Percentiles rank a stretch among this genome's conserved stretches.
Conservation (phyloP, 257 asterid genomes). For the Solanum appendiculatum region DNA sequence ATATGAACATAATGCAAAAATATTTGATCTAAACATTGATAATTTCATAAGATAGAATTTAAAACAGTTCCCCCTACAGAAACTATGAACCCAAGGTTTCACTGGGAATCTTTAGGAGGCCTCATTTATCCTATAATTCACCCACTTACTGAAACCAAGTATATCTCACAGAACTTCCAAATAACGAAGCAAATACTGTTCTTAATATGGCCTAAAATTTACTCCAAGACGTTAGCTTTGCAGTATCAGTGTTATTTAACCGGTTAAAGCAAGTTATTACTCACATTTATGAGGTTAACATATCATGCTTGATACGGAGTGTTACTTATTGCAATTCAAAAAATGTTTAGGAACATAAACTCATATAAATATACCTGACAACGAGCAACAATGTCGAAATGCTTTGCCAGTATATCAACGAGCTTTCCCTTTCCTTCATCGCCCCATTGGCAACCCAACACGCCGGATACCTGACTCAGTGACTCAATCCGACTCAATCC, state of each 20-base stretch:
- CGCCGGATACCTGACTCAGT: slow-evolving; percentile 86
- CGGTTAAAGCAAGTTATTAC: background rate
- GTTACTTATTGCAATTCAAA: background rate
- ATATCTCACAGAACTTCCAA: background rate
- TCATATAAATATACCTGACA: slow-evolving; percentile 55
- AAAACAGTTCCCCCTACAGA: background rate
- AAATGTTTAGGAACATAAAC: background rate
- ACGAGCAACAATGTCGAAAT: slow-evolving; percentile 85
- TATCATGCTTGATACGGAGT: background rate
- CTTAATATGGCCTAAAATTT: background rate
- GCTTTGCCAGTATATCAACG: slow-evolving; percentile 74
- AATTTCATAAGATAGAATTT: background rate
- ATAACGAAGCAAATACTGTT: background rate
- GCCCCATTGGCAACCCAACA: slow-evolving; percentile 95
- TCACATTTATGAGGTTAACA: background rate
- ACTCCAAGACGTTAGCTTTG: background rate
- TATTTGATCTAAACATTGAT: background rate
- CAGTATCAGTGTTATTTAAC: background rate
- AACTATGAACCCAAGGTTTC: background rate
- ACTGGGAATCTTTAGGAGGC: background rate
- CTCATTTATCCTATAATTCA: background rate
- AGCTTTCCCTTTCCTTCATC: slow-evolving; percentile 98
- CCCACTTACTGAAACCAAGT: background rate
- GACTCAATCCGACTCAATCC: slow-evolving; percentile 47
- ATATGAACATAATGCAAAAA: background rate